A percentile compares a stretch with the other conserved stretches of the same genome.
Conservation (phyloP, 148 eudicot species). For the Silene latifolia region DNA sequence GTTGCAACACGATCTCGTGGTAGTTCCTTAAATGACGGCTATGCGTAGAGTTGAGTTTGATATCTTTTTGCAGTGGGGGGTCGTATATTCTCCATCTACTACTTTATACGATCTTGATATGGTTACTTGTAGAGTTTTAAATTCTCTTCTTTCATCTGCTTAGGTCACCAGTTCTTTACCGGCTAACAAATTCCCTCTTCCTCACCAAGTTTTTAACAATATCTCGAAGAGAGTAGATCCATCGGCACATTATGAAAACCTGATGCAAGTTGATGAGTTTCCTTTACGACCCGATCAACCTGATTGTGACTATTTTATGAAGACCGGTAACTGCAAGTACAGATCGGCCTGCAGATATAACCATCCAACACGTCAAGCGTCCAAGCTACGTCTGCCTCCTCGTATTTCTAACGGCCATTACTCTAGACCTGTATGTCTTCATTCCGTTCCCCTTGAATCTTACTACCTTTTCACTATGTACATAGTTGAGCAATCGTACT, state of each 20-base stretch:
- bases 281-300: constrained; percentile 64
- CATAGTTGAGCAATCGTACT: not conserved
- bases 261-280: constrained; percentile 35
- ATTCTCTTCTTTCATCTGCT: not conserved
- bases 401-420: constrained; percentile 36
- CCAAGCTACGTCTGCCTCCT: constrained; percentile 24
- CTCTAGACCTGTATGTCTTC: constrained; percentile 42
- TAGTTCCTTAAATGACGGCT: no score
- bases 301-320: constrained; percentile 47
- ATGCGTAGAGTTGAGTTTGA: no score
- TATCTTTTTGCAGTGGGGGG: no score
- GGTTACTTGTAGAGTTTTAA: not conserved
- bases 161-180: constrained; percentile 18
- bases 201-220: constrained; percentile 23
- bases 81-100: no score
- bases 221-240: constrained; percentile 20
- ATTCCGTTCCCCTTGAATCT: not conserved
- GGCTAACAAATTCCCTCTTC: constrained; percentile 20
- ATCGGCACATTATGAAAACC: constrained; percentile 22
- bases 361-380: constrained; percentile 37
- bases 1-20: no score
- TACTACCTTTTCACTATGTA: not conserved
- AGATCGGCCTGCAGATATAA: constrained; percentile 46
- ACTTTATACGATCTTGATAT: not conserved
- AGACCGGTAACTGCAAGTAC: constrained; percentile 55